Percentiles rank a stretch among this genome's conserved stretches.
phyloP scores from a whole-genome alignment of 2,329 filamentous ascomycete genomes.

The Diaporthe nobilis region DNA sequence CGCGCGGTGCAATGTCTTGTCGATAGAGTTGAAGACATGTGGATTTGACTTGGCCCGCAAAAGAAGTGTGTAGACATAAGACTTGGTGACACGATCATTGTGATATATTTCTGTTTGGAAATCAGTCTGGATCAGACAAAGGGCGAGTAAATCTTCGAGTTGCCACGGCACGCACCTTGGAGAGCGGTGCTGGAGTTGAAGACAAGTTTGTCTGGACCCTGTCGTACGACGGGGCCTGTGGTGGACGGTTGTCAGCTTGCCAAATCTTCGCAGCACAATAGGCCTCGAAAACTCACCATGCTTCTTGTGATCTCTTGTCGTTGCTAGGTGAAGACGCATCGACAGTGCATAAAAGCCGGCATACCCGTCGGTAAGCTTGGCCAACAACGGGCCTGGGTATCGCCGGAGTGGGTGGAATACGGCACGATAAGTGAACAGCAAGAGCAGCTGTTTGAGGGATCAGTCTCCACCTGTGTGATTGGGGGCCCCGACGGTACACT shows the following conservation, averaged over 20 bases:
- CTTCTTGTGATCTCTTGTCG: not conserved
- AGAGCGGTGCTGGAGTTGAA: not conserved
- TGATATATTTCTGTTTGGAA: conserved; percentile 7
- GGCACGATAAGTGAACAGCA: not conserved
- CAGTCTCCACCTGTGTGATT: not conserved
- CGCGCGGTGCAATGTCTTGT: not conserved
- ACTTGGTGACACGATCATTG: conserved; percentile 20
- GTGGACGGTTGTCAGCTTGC: not conserved
- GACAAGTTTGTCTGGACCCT: conserved; percentile 24
- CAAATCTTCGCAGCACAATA: not conserved
- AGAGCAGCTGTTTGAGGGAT: not conserved
- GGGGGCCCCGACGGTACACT: not conserved
- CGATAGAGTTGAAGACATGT: conserved; percentile 24
- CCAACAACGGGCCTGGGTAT: conserved; percentile 10
- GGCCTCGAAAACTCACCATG: not conserved
- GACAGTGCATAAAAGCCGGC: not conserved
- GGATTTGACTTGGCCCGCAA: not conserved
- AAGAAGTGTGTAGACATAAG: conserved; percentile 10
- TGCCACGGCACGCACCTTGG: not conserved
- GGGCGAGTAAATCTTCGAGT: not conserved
- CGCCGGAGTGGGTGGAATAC: not conserved
- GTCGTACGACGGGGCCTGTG: conserved; percentile 11
- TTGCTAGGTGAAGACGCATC: conserved; percentile 7
- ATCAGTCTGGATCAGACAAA: not conserved
- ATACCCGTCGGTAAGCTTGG: conserved; percentile 21